A percentile compares a stretch with the other conserved stretches of the same genome.
These are phyloP conservation scores for Leucoagaricus sp. DNA, from an alignment of 1,284 basidiomycete genomes.

Conservation along the genomic window DNA sequence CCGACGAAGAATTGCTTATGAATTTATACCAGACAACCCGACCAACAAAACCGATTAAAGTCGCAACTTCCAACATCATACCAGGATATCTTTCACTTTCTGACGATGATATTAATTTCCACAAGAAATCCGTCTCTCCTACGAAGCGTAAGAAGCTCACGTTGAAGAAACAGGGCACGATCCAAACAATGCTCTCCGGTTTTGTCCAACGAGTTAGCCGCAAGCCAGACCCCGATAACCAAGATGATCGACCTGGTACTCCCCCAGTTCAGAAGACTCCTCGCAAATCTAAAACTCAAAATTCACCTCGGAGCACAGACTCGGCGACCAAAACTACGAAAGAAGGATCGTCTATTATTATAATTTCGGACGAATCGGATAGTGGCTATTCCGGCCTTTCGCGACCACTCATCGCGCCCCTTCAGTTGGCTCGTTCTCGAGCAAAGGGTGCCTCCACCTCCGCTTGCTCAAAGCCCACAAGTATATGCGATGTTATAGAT, in stretches of 20 bases:
- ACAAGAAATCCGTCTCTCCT: background rate
- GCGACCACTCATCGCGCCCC: constrained; percentile 5
- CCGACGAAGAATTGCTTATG: constrained; percentile 13
- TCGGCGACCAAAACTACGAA: background rate
- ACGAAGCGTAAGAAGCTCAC: background rate
- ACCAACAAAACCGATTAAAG: background rate
- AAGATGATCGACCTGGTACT: background rate
- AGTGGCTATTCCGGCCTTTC: constrained; percentile 1
- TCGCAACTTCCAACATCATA: background rate
- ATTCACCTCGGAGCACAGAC: constrained; percentile 17
- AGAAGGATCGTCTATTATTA: background rate
- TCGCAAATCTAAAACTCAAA: constrained; percentile 23
- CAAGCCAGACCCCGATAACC: background rate
- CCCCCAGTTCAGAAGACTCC: constrained; percentile 24
- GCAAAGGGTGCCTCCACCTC: background rate
- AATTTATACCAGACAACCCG: constrained; percentile 1
- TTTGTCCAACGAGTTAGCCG: background rate
- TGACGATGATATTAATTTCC: constrained; percentile 1
- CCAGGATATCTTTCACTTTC: constrained; percentile 11
- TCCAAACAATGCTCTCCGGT: background rate
- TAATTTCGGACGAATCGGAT: constrained; percentile 5
- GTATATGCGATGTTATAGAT: constrained; percentile 5
- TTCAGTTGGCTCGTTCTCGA: constrained; percentile 10
- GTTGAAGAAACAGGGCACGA: background rate
- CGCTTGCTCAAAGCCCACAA: background rate